Conservation (phyloP, 2,329 filamentous ascomycete species). For the Ascochyta rabiei region DNA sequence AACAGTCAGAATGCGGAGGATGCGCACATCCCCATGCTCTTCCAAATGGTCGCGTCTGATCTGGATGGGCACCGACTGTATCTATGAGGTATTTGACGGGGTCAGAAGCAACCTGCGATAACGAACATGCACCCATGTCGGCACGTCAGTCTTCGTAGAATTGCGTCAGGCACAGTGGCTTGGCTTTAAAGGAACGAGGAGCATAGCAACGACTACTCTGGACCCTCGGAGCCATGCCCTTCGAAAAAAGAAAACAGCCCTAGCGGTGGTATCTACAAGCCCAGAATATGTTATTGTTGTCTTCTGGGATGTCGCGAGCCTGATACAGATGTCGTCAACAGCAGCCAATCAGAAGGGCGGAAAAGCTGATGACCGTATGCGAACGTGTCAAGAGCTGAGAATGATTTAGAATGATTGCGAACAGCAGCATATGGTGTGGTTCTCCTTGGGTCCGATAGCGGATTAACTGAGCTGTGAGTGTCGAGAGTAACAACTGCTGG, state of each 20-base stretch:
- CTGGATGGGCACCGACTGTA: background rate
- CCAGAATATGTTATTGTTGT: conserved; percentile 3
- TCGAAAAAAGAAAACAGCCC: background rate
- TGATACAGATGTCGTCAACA: conserved; percentile 14
- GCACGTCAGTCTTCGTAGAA: conserved; percentile 26
- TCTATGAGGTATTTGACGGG: background rate
- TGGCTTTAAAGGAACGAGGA: conserved; percentile 9
- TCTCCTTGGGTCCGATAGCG: background rate
- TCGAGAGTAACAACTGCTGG: background rate
- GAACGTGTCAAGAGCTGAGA: background rate
- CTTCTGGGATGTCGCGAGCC: conserved; percentile 3
- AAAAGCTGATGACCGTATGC: background rate
- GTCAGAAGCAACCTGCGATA: conserved; percentile 9
- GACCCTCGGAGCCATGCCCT: background rate
- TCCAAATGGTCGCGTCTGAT: too few relatives aligned
- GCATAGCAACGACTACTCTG: background rate
- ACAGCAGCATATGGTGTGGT: background rate
- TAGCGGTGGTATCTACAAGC: background rate
- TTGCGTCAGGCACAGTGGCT: conserved; percentile 24
- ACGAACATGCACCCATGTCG: conserved; percentile 17
- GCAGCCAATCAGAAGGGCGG: background rate
- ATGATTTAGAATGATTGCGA: background rate
- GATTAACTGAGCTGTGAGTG: too few relatives aligned
- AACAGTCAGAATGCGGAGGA: background rate
- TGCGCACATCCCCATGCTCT: background rate